Base-by-base conservation (phyloP, 1,284 basidiomycete species). In the Coriolopsis trogii region DNA sequence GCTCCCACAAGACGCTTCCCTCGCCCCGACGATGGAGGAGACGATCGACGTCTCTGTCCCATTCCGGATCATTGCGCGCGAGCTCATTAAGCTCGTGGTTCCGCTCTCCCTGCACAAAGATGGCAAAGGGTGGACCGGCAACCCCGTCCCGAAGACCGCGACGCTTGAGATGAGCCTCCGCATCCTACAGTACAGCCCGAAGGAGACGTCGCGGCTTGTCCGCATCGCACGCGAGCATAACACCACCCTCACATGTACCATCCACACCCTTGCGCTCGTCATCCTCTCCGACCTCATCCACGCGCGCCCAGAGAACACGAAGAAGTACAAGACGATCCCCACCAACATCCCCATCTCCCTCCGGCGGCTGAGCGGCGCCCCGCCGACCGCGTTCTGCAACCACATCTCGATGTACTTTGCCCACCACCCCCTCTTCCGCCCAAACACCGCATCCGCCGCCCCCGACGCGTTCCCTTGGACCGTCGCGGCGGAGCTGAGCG, bases 301-400 rank as follows among this genome's bases (percentile, higher is more conserved):
- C 8, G 65, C 68, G 0, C 52, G 52, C 16, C 52, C 67, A 6
- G 49, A 47, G 15, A 26, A 18, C 41, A 12, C 18, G 18, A n/a
- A 20, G 10, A 53, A 43, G 46, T 66, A 33, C 30, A 34, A n/a
- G 12, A 8, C 16, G 4, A 23, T 72, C 55, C 59, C 59, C 9
- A 61, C 62, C 3, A 26, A 6, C 29, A 61, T 73, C 20, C 68
- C 75, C 5, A 60, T 75, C 20, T 75, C 73, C 4, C 65, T 77
- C 6, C 70, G 75, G 16, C 63, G 55, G 2, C 54, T 64, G 28
- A 61, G 70, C 0, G 62, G 64, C 13, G 59, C 64, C 0, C 56
- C 73, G 1, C 30, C 49, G 3, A 60, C 67, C 20, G 66, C 49
- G 13, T 67, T 76, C 37, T 72, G 71, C 58, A 67, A 73, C 47